Conservation (phyloP, 345 rosid genomes). For the Citrus glauca region DNA sequence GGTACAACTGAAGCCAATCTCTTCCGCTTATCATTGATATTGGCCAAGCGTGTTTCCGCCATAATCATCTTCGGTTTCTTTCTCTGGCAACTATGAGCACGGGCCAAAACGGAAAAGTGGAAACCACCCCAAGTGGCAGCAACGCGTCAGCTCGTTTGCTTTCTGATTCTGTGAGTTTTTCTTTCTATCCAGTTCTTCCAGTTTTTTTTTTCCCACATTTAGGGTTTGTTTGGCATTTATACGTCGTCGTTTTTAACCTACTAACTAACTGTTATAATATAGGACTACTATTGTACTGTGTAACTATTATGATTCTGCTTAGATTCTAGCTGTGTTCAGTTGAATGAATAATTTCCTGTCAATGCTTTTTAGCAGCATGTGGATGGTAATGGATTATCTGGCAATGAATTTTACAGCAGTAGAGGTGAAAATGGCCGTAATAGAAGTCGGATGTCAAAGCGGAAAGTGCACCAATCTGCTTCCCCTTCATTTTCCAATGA, state of each 20-base stretch:
- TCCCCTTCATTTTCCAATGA: neutral
- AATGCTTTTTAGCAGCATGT: neutral
- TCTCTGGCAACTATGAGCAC: slow-evolving; percentile 1
- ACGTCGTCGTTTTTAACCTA: neutral
- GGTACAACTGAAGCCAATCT: neutral
- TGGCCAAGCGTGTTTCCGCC: neutral
- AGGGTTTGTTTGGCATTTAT: neutral
- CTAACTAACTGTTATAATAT: neutral
- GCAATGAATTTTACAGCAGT: neutral
- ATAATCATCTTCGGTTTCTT: slow-evolving; percentile 1
- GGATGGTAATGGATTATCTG: neutral
- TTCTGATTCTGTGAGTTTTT: neutral
- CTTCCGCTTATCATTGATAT: neutral
- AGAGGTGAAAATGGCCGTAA: neutral
- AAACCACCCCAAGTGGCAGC: neutral
- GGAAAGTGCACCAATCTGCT: neutral
- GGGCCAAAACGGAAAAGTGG: neutral
- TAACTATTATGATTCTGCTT: neutral
- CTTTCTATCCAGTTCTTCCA: neutral
- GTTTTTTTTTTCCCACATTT: too few species aligned
- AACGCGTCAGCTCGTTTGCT: neutral
- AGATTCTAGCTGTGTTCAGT: neutral
- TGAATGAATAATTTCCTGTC: neutral
- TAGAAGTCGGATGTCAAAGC: neutral
- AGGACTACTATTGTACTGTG: neutral